Conservation (phyloP, 768 basidiomycete species). For the Boletus subcaerulescens region DNA sequence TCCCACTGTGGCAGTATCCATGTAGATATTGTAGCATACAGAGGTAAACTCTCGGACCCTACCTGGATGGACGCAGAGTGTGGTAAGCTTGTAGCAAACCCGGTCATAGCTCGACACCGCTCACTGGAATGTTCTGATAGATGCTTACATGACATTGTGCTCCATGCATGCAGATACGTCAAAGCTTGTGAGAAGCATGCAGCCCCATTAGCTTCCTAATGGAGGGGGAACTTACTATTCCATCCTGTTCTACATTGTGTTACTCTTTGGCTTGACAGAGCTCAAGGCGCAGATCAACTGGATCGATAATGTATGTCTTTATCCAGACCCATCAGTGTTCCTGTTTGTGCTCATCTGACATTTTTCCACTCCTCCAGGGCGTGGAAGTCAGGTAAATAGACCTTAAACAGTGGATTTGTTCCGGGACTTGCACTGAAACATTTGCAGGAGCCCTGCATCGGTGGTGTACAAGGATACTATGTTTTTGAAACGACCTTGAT, state of each 20-base stretch:
- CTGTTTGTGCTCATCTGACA: background rate
- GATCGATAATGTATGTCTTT: conserved; percentile 38
- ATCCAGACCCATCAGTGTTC: no score
- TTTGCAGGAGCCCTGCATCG: no score
- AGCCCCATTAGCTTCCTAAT: conserved; percentile 6
- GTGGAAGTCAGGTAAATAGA: conserved; percentile 33
- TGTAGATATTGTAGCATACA: conserved; percentile 15
- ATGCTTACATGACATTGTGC: conserved; percentile 10
- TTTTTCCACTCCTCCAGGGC: conserved; percentile 24
- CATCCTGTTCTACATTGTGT: conserved; percentile 33
- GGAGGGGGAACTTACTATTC: conserved; percentile 12
- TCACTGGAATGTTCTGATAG: background rate
- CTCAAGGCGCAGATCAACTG: conserved; percentile 51
- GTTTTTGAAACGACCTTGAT: no score
- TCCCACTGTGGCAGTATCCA: conserved; percentile 12
- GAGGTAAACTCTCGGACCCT: conserved; percentile 2
- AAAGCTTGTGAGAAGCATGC: no score
- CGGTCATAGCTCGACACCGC: background rate
- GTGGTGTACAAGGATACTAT: no score
- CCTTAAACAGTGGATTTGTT: background rate
- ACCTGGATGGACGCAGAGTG: conserved; percentile 7
- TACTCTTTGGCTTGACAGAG: conserved; percentile 52
- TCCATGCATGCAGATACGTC: conserved; percentile 10
- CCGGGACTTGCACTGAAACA: no score
- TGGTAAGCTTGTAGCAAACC: background rate